These are phyloP conservation scores for Serendipita indica DNA, from an alignment of 768 basidiomycete species.

Conservation along the genomic window DNA sequence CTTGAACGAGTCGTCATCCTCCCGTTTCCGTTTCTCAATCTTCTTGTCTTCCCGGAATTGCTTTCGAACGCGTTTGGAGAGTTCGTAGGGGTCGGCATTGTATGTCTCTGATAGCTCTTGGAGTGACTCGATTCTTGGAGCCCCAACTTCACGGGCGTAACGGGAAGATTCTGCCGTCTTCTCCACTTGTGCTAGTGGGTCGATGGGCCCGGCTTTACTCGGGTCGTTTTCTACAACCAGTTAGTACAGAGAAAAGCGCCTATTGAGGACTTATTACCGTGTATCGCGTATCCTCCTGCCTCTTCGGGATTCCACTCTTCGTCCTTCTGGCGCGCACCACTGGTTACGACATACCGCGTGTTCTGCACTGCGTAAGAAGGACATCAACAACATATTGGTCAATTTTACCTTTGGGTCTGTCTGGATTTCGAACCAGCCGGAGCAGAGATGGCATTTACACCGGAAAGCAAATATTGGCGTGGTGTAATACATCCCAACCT, in stretches of 20 bases:
- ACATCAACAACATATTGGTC: neutral
- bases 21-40: conserved; percentile 49
- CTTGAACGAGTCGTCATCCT: conserved; percentile 56
- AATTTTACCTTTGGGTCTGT: conserved; percentile 81
- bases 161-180: conserved; percentile 72
- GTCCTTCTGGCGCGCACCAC: conserved; percentile 87
- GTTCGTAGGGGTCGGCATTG: conserved; percentile 73
- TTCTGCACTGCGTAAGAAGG: conserved; percentile 38
- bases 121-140: conserved; percentile 68
- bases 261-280: conserved; percentile 36
- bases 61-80: conserved; percentile 60
- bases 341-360: conserved; percentile 82
- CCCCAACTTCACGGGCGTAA: conserved; percentile 53
- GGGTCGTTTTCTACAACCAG: conserved; percentile 48
- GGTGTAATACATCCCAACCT: conserved; percentile 85
- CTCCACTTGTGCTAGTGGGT: conserved; percentile 79
- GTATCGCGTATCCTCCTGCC: conserved; percentile 81
- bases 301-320: conserved; percentile 97
- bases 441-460: conserved; percentile 95
- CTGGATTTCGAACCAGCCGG: conserved; percentile 94
- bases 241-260: neutral
- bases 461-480: conserved; percentile 91
- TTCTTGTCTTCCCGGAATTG: conserved; percentile 82
- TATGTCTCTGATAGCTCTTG: conserved; percentile 61
- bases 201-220: conserved; percentile 39